These are phyloP conservation scores for Cladophialophora carrionii DNA, from an alignment of 2,329 filamentous ascomycete species.

Conservation along the genomic window DNA sequence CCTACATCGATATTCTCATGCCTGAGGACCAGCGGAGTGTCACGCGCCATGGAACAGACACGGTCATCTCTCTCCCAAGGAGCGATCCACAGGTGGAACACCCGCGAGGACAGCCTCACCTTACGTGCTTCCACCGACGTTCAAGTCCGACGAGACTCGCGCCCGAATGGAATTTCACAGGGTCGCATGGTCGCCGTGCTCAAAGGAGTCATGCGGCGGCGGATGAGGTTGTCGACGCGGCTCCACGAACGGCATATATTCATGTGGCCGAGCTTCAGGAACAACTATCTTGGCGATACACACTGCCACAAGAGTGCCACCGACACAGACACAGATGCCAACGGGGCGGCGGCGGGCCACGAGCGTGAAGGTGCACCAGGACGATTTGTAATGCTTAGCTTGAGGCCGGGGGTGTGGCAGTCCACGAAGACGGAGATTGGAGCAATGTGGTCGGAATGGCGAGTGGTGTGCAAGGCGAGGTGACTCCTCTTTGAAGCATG, in stretches of 20 bases:
- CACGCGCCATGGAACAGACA: background rate
- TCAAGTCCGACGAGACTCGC: background rate
- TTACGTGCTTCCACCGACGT: background rate
- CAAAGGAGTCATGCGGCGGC: background rate
- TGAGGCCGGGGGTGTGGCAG: background rate
- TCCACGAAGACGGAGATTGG: background rate
- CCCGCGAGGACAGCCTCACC: background rate
- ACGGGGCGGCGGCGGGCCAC: background rate
- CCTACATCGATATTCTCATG: slow-evolving; percentile 8
- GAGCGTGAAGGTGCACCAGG: too few relatives aligned
- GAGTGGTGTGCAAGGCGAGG: background rate
- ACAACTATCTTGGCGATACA: background rate
- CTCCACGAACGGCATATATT: background rate
- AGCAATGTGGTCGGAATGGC: background rate
- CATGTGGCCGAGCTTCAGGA: background rate
- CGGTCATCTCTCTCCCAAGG: background rate
- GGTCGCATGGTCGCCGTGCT: background rate
- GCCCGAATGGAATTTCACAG: background rate
- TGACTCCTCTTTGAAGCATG: slow-evolving; percentile 1
- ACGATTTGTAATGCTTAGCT: background rate
- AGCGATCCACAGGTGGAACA: too few relatives aligned
- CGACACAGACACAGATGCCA: background rate
- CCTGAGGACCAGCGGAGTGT: background rate
- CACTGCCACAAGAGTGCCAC: background rate
- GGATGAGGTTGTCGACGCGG: background rate